A percentile compares a stretch with the other conserved stretches of the same genome.
phyloP scores from a whole-genome alignment of 805 yeast species.

The Debaryomyces hansenii region DNA sequence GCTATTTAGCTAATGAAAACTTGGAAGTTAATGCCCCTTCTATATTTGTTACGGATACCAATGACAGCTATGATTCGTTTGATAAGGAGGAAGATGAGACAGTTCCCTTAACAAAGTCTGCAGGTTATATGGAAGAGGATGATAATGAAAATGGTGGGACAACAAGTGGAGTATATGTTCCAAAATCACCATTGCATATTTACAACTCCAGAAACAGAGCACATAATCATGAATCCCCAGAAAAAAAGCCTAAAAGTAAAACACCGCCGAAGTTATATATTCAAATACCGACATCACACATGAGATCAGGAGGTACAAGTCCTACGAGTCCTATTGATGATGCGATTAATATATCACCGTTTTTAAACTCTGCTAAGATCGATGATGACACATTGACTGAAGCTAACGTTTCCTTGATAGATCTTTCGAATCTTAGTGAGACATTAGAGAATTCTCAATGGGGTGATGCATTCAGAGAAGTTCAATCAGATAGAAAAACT shows the following conservation, averaged over 20 bases:
- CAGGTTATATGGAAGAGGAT: conserved; percentile 4
- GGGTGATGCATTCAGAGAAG: conserved; percentile 24
- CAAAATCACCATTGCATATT: conserved; percentile 27
- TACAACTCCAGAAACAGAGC: conserved; percentile 16
- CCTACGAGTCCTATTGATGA: conserved; percentile 6
- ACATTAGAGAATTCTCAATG: conserved; percentile 24
- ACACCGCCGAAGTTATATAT: conserved; percentile 20
- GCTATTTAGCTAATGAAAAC: conserved; percentile 25
- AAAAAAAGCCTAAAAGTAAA: not conserved
- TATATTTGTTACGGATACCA: conserved; percentile 10
- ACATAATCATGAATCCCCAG: not conserved
- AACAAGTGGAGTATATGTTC: conserved; percentile 27
- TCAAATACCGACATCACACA: conserved; percentile 12
- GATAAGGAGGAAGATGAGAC: conserved; percentile 8
- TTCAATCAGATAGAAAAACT: conserved; percentile 9
- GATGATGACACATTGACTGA: not conserved
- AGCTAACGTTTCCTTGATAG: conserved; percentile 15
- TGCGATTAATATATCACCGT: conserved; percentile 14
- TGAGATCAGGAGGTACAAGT: not conserved
- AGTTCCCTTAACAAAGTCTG: not conserved
- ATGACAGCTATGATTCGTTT: conserved; percentile 4
- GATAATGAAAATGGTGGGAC: conserved; percentile 11
- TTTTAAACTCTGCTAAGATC: conserved; percentile 6
- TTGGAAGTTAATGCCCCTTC: conserved; percentile 14
- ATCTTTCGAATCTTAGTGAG: conserved; percentile 23